Base-by-base conservation (phyloP, 139 green algal species). In the Chlamydomonas sphaeroides region DNA sequence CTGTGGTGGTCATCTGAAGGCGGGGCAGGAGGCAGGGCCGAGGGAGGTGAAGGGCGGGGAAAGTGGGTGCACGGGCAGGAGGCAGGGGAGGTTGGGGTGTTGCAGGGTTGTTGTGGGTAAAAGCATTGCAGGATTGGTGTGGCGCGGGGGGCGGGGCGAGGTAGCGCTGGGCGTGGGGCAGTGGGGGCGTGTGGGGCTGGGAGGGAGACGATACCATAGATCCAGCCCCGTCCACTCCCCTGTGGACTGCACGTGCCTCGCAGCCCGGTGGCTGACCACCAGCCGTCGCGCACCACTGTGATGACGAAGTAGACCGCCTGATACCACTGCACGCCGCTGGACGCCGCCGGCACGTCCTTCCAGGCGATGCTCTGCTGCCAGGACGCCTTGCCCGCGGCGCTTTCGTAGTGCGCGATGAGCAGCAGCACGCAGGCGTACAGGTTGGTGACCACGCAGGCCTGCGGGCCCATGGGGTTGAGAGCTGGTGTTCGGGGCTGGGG, bases 1-100 rank as follows among this genome's bases (percentile, higher is more conserved):
- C 82, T 17, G 72, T 83, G 65, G 82, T 87, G 72, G 82, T 87
- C 63, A 79, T 83, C 82, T 87, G 82, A n/a, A n/a, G n/a, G n/a
- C n/a, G n/a, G n/a, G n/a, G n/a, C n/a, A n/a, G n/a, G n/a, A n/a
- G n/a, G n/a, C n/a, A n/a, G n/a, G n/a, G n/a, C n/a, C n/a, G n/a
- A n/a, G n/a, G n/a, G n/a, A n/a, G n/a, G n/a, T n/a, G 23, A 26
- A 0, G 39, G 30, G 15, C 23, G n/a, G n/a, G 20, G 18, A n/a
- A 14, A n/a, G 25, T 26, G 21, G 25, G 53, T 28, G 18, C 18
- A 7, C 53, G 53, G 15, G 53, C 21, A 28, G 4, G 63, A 5
- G 5, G 26, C 14, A 71, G 18, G 63, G 63, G 3, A 17, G 32
- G 32, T 14, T 2, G 25, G 33, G 32, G 33, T 6, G 63, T 68